Evolutionary conservation across 2,329 filamentous ascomycete genomes (phyloP), one percentile per base, ranked within the genome.

Genomic region (Fusarium palustre): DNA sequence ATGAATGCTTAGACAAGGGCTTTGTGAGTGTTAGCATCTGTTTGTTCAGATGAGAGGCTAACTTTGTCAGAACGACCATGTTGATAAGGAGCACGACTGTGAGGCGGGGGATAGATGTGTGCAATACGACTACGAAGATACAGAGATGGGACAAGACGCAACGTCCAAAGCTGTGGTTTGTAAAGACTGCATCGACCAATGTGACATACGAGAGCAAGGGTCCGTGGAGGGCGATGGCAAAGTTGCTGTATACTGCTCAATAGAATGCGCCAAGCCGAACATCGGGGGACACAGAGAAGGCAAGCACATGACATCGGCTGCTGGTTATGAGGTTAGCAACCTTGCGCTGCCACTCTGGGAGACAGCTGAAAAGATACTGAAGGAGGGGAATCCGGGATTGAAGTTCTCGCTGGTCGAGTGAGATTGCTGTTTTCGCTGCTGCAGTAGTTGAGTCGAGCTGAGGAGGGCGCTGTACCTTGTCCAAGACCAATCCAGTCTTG

Each of bases 211-310:
- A 18, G 48, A 52, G n/a, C 48, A 52, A 41, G 48, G 48, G 18
- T 52, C 48, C 15, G 48, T 52, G 13, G 48, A 52, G 24, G 48
- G 36, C 2, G 48, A 52, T 30, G 48, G 48, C 3, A 52, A 20
- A 28, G 78, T 79, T 0, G 41, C 64, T 3, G 49, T 81, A 8
- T 85, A 81, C 65, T 85, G 83, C 70, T 82, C 81, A 10, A 68
- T 76, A 30, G 71, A 75, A 33, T 85, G 83, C 68, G 82, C 81
- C n/a, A 73, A 70, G 25, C 71, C 66, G 15, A 82, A 84, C 62
- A 79, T 85, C 36, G 76, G 78, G 13, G 59, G 59, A 25, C 83
- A 85, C 68, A 75, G 81, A 22, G 77, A 79, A 13, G 59, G 47
- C 15, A 75, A 66, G 59, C 78, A 80, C 3, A 74, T 75, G 53